phyloP scores from a whole-genome alignment of 768 basidiomycete species.

The Leccinum sublutescens region DNA sequence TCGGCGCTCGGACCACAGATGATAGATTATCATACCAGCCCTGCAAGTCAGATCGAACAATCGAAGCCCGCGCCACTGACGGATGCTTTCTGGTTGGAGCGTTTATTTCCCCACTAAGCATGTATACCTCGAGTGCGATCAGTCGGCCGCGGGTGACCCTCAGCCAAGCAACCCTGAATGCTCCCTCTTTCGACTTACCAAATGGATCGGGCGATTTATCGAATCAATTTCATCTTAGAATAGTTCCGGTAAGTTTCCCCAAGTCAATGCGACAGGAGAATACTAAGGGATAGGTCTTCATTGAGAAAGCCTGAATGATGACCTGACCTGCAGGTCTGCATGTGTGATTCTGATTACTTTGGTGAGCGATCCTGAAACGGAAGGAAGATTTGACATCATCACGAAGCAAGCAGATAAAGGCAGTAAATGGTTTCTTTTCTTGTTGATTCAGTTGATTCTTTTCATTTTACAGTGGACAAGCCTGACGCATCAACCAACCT shows the following conservation, averaged over 20 bases:
- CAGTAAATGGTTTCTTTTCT: constrained; percentile 25
- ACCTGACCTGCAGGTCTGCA: constrained; percentile 9
- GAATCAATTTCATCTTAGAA: neutral
- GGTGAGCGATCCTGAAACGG: constrained; percentile 13
- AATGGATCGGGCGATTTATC: neutral
- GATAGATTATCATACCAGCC: neutral
- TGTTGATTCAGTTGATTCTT: constrained; percentile 5
- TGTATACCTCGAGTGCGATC: constrained; percentile 28
- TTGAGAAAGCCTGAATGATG: constrained; percentile 19
- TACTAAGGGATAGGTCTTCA: neutral
- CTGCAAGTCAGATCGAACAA: neutral
- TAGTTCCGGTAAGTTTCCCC: neutral
- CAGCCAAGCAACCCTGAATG: constrained; percentile 16
- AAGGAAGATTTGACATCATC: constrained; percentile 32
- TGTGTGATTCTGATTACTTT: constrained; percentile 18
- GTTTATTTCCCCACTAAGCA: constrained; percentile 37
- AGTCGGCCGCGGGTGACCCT: constrained; percentile 38
- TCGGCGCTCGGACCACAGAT: constrained; percentile 40
- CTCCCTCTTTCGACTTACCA: neutral
- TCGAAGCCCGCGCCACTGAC: constrained; percentile 40
- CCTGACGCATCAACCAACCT: neutral
- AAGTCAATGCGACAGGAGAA: constrained; percentile 6
- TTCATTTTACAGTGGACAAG: neutral
- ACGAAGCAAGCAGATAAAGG: constrained; percentile 45
- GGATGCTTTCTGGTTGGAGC: constrained; percentile 35